Evolutionary conservation across 768 basidiomycete species (phyloP).

Genomic region (Pleurotus platypus): DNA sequence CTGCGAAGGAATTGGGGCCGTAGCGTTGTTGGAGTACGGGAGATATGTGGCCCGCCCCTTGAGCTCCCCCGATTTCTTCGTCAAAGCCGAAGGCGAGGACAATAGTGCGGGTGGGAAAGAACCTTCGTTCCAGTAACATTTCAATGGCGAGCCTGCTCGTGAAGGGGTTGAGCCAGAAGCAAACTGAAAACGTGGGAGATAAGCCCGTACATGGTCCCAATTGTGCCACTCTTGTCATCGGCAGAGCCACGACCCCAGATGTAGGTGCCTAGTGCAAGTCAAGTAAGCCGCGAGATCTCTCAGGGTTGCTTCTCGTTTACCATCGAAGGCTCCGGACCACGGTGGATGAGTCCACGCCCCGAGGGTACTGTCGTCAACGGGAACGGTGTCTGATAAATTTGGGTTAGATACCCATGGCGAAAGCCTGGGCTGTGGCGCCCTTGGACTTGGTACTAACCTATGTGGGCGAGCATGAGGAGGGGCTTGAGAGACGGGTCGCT

Average conservation of each 20-base stretch:
- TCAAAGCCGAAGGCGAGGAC: slow-evolving; percentile 73
- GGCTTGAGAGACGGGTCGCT: too few relatives aligned
- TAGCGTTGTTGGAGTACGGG: slow-evolving; percentile 52
- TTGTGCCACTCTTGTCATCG: slow-evolving; percentile 73
- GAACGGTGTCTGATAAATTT: too few relatives aligned
- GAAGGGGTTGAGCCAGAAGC: neutral
- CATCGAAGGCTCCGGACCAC: too few relatives aligned
- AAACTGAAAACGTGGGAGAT: neutral
- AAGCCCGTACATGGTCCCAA: slow-evolving; percentile 51
- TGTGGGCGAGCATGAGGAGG: too few relatives aligned
- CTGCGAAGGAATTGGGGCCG: slow-evolving; percentile 67
- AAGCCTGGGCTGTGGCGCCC: too few relatives aligned
- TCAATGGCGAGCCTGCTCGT: slow-evolving; percentile 50
- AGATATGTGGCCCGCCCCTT: slow-evolving; percentile 56
- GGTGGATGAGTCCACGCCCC: too few relatives aligned
- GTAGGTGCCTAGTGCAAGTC: too few relatives aligned
- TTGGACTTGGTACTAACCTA: too few relatives aligned
- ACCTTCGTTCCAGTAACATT: slow-evolving; percentile 54
- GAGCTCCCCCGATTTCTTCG: slow-evolving; percentile 58
- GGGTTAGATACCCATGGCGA: too few relatives aligned
- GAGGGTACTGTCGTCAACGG: too few relatives aligned
- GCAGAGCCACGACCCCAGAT: slow-evolving; percentile 78
- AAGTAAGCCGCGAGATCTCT: too few relatives aligned
- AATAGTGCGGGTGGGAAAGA: slow-evolving; percentile 58
- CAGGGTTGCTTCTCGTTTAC: too few relatives aligned